Evolutionary conservation across 495 filamentous ascomycete genomes (phyloP).

Genomic region (Aspergillus campestris): DNA sequence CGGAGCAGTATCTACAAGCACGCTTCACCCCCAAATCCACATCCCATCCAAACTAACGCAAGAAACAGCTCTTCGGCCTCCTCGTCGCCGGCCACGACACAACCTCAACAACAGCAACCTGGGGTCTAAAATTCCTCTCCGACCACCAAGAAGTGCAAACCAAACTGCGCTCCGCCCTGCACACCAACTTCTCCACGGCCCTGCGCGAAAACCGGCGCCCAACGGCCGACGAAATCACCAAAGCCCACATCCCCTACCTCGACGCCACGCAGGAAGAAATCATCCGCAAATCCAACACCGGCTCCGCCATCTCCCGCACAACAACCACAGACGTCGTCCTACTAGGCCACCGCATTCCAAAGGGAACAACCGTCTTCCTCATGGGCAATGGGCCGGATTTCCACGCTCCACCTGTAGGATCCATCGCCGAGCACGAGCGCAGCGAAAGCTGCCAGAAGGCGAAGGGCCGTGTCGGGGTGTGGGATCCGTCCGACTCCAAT

Average conservation of each 20-base stretch:
- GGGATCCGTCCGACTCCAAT: conserved; percentile 3
- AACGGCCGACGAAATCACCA: conserved; percentile 12
- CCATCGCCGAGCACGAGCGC: background rate
- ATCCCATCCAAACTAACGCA: background rate
- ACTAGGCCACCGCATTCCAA: conserved; percentile 23
- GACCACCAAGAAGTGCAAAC: background rate
- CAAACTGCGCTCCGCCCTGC: background rate
- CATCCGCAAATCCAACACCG: conserved; percentile 12
- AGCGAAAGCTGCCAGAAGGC: background rate
- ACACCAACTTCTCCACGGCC: background rate
- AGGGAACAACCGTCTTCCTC: conserved; percentile 23
- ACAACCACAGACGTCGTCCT: conserved; percentile 19
- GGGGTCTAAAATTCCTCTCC: background rate
- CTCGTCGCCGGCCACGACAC: background rate
- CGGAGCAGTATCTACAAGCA: no score
- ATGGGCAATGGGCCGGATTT: conserved; percentile 19
- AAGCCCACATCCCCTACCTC: conserved; percentile 23
- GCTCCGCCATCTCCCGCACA: conserved; percentile 12
- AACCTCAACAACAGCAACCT: background rate
- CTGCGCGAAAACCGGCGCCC: background rate
- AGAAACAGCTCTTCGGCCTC: background rate
- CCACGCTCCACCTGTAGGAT: background rate
- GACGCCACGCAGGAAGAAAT: conserved; percentile 32
- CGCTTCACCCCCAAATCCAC: background rate
- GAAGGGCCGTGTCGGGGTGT: background rate